Percentiles rank a stretch among this genome's conserved stretches.
phyloP scores from a whole-genome alignment of 176 grass and related monocot genomes.

The Phoenix dactylifera region DNA sequence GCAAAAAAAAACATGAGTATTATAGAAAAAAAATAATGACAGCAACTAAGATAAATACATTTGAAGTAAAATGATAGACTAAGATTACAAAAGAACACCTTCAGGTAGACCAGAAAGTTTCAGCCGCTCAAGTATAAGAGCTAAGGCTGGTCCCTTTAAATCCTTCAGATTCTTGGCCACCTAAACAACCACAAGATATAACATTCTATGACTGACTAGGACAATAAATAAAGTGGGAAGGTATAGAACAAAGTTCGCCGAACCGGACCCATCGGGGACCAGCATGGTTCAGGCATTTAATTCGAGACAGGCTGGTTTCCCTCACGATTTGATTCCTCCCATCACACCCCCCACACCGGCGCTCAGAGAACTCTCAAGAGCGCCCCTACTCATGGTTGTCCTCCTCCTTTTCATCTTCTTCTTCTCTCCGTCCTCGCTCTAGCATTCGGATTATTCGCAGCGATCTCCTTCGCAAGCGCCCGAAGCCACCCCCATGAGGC shows the following conservation, averaged over 20 bases:
- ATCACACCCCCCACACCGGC: too few species aligned
- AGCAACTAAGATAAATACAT: slow-evolving; percentile 1
- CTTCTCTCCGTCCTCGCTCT: neutral
- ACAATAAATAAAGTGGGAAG: too few species aligned
- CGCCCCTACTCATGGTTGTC: too few species aligned
- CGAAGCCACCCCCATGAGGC: neutral
- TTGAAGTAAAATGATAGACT: too few species aligned
- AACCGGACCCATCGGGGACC: too few species aligned
- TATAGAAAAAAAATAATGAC: slow-evolving; percentile 2
- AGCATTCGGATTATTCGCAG: neutral
- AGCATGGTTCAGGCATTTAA: too few species aligned
- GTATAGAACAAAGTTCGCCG: too few species aligned
- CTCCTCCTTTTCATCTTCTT: neutral
- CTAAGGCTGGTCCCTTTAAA: slow-evolving; percentile 74
- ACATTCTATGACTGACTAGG: too few species aligned
- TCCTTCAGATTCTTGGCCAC: slow-evolving; percentile 83
- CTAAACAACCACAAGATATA: slow-evolving; percentile 17
- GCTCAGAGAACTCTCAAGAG: too few species aligned
- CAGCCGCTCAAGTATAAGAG: slow-evolving; percentile 69
- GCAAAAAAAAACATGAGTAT: slow-evolving; percentile 20
- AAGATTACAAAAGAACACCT: slow-evolving; percentile 32
- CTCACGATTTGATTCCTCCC: too few species aligned
- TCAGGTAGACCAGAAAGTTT: slow-evolving; percentile 64
- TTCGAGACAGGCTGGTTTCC: too few species aligned
- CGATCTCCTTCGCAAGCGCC: neutral